phyloP scores from a whole-genome alignment of 345 rosid genomes.

The Pistacia vera region DNA sequence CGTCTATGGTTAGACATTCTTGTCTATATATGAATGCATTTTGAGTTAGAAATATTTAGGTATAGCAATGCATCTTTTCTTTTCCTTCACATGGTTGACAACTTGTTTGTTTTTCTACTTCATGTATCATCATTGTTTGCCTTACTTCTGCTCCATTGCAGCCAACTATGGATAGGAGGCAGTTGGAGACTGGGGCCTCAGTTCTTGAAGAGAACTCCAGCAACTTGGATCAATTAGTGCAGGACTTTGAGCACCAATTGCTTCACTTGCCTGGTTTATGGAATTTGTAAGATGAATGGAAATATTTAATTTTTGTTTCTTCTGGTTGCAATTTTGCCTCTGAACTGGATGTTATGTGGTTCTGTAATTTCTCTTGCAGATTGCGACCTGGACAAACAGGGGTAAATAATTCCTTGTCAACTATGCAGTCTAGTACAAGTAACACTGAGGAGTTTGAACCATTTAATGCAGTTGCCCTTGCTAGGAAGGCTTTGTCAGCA shows the following conservation, averaged over 20 bases:
- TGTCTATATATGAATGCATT: not conserved
- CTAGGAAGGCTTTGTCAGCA: conserved; percentile 74
- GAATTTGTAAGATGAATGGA: conserved; percentile 44
- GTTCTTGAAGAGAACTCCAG: conserved; percentile 32
- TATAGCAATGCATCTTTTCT: not conserved
- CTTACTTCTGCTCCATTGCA: conserved; percentile 15
- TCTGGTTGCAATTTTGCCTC: not conserved
- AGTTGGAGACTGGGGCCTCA: conserved; percentile 36
- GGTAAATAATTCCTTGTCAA: conserved; percentile 36
- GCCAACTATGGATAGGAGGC: conserved; percentile 44
- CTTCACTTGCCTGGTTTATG: conserved; percentile 52
- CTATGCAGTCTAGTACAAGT: conserved; percentile 28
- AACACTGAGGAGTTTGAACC: conserved; percentile 37
- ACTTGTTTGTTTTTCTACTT: not conserved
- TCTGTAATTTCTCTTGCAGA: conserved; percentile 34
- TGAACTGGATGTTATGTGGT: conserved; percentile 13
- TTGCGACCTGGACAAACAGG: conserved; percentile 36
- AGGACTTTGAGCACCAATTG: conserved; percentile 39
- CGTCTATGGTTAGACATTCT: conserved; percentile 49
- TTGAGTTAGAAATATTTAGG: not conserved
- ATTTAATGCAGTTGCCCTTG: conserved; percentile 49
- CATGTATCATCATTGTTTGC: conserved; percentile 6
- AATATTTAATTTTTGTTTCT: not conserved
- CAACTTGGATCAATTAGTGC: conserved; percentile 32
- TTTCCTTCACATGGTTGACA: not conserved